phyloP scores from a whole-genome alignment of 306 rosid genomes.

The Cajanus cajan region DNA sequence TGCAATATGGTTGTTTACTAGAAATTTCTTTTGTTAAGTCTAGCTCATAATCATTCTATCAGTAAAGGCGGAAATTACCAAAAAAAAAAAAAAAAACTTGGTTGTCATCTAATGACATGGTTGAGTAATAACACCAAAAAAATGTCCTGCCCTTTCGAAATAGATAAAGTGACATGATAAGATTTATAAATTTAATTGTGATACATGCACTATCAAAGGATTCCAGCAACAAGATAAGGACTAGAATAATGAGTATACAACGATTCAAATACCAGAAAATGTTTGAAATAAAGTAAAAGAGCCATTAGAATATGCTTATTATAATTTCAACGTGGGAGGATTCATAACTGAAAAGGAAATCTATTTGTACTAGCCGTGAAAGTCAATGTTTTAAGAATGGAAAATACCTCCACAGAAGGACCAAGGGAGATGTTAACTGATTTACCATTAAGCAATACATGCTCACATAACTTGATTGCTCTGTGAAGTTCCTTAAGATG shows the following conservation, averaged over 20 bases:
- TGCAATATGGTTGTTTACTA: neutral
- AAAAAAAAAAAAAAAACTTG: neutral
- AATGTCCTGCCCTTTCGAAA: neutral
- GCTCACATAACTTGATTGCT: conserved; percentile 83
- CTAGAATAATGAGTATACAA: conserved; percentile 5
- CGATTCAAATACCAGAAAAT: neutral
- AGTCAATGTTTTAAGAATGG: conserved; percentile 14
- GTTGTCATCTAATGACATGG: neutral
- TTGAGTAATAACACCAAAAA: neutral
- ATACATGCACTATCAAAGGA: neutral
- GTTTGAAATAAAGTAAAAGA: neutral
- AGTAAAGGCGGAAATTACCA: neutral
- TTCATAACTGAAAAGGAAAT: neutral
- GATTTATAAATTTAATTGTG: neutral
- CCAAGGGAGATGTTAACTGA: conserved; percentile 56
- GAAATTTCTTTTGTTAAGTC: neutral
- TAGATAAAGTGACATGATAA: neutral
- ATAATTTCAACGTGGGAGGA: neutral
- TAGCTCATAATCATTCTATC: neutral
- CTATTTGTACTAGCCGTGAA: conserved; percentile 19
- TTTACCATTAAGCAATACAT: conserved; percentile 58
- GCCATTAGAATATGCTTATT: neutral
- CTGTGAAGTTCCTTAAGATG: conserved; percentile 91
- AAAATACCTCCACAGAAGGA: conserved; percentile 77
- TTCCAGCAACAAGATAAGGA: neutral